Conservation (phyloP, 805 yeast genomes). For the Starmera quercuum region DNA sequence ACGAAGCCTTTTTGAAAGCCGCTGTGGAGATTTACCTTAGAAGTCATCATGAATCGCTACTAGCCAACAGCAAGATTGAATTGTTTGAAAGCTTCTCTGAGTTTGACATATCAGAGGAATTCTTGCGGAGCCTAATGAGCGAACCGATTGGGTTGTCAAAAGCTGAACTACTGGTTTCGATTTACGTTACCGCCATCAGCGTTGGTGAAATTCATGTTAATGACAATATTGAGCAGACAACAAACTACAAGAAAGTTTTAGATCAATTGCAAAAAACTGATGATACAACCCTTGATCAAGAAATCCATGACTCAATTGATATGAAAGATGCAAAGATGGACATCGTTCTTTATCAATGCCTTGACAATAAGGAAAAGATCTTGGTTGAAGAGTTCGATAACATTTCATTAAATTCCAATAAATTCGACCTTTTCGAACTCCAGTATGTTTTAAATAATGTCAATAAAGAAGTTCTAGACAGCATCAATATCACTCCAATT, state of each 20-base stretch:
- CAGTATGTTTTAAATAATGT: slow-evolving; percentile 9
- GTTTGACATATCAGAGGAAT: slow-evolving; percentile 2
- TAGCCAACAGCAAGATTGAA: too few species aligned
- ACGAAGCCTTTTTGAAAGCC: too few species aligned
- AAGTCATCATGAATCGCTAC: too few species aligned
- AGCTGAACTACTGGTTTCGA: slow-evolving; percentile 9
- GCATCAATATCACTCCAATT: slow-evolving; percentile 14
- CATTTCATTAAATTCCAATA: slow-evolving; percentile 17
- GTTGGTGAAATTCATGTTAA: background rate
- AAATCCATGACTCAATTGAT: background rate
- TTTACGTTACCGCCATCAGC: slow-evolving; percentile 5
- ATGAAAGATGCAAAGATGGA: background rate
- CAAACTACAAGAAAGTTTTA: too few species aligned
- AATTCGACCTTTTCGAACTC: slow-evolving; percentile 1
- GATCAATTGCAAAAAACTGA: too few species aligned
- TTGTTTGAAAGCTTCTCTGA: too few species aligned
- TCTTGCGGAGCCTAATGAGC: slow-evolving; percentile 4
- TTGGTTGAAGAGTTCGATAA: slow-evolving; percentile 21
- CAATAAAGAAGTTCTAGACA: slow-evolving; percentile 12
- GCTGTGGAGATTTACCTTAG: too few species aligned
- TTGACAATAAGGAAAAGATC: background rate
- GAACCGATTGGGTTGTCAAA: slow-evolving; percentile 4
- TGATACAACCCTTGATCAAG: too few species aligned
- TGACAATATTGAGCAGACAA: background rate
- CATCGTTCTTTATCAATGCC: background rate